phyloP scores from a whole-genome alignment of 208 protist species.

The Blechomonas ayalai region DNA sequence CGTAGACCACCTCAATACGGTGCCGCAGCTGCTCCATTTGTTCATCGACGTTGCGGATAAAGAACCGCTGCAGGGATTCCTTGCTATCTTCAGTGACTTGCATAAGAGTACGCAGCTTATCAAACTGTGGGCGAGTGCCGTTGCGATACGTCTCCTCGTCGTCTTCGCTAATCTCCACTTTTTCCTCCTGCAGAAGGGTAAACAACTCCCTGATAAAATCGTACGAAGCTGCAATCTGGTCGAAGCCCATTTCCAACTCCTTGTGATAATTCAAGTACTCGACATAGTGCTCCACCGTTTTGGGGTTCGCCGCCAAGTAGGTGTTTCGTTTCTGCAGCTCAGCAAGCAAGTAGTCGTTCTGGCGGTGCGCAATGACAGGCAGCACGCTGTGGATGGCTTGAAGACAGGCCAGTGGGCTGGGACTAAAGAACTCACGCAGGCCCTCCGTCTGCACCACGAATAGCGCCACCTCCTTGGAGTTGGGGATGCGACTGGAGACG shows the following conservation, averaged over 20 bases:
- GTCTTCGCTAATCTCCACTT: constrained; percentile 78
- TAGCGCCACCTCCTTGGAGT: constrained; percentile 80
- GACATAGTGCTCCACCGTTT: constrained; percentile 91
- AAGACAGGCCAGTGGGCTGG: constrained; percentile 86
- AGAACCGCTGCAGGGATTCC: constrained; percentile 86
- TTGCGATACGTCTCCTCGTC: constrained; percentile 89
- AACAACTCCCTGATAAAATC: constrained; percentile 91
- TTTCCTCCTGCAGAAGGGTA: constrained; percentile 80
- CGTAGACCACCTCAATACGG: constrained; percentile 81
- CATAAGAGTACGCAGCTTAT: constrained; percentile 88
- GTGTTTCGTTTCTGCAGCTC: constrained; percentile 80
- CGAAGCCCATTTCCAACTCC: constrained; percentile 64
- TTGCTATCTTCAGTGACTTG: constrained; percentile 82
- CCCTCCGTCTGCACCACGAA: constrained; percentile 74
- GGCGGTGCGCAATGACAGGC: constrained; percentile 80
- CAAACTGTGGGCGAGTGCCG: constrained; percentile 88
- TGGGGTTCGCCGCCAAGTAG: constrained; percentile 73
- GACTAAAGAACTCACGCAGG: constrained; percentile 87
- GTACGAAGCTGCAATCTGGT: constrained; percentile 70
- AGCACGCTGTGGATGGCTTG: constrained; percentile 83
- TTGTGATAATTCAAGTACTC: constrained; percentile 85
- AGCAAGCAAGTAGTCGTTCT: constrained; percentile 84
- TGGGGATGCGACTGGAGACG: constrained; percentile 83
- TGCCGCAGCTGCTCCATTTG: constrained; percentile 88
- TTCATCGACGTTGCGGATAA: constrained; percentile 90